phyloP scores from a whole-genome alignment of 345 rosid species.

The Angophora floribunda region DNA sequence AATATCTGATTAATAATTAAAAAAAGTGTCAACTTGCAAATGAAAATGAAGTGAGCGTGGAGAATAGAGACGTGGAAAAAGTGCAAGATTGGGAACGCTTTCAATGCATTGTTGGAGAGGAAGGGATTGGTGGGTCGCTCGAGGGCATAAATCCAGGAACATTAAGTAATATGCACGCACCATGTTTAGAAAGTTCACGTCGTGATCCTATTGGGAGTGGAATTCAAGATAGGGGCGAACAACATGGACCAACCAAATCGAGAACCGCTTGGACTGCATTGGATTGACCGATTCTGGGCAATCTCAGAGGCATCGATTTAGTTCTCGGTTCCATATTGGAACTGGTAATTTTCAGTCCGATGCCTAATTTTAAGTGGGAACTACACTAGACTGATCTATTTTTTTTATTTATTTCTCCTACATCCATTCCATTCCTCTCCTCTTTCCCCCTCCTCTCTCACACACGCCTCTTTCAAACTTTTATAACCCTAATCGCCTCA shows the following conservation, averaged over 20 bases:
- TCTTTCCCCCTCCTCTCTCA: background rate
- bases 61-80: background rate
- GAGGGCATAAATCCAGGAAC: background rate
- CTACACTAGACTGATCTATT: accelerated
- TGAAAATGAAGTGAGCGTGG: background rate
- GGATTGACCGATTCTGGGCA: accelerated
- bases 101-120: background rate
- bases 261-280: accelerated
- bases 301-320: accelerated
- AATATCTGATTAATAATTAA: background rate
- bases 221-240: background rate
- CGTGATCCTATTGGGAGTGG: background rate
- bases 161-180: background rate
- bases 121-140: background rate
- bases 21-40: background rate
- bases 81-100: background rate
- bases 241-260: background rate
- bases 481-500: background rate
- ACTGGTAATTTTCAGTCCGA: no score
- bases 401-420: background rate
- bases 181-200: background rate
- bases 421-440: background rate
- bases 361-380: no score
- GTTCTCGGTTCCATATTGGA: no score
- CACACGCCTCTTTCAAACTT: background rate